Base-by-base conservation (phyloP, 2,329 filamentous ascomycete genomes). In the Talaromyces funiculosus region DNA sequence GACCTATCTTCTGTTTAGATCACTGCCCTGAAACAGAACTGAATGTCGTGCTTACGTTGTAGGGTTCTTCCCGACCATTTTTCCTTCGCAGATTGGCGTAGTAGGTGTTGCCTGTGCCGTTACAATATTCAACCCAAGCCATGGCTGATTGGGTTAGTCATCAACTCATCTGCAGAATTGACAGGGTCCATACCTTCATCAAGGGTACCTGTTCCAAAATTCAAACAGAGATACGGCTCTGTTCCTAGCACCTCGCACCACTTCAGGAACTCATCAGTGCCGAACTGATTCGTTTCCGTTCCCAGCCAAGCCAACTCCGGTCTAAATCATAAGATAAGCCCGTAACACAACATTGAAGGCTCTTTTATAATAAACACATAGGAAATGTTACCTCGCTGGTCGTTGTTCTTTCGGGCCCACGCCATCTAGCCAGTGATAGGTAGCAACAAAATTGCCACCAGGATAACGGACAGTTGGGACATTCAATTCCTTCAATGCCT, bases 101-200 rank as follows among this genome's bases (percentile, higher is more conserved):
- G 78, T 93, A 83, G 9, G 88, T 92, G 73, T 92, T 83, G 59
- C 82, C 80, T n/a, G 82, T 84, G 2, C 86, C 86, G 76, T 94
- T 94, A 79, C 90, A 94, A 78, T 94, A 94, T 71, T 94, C 90
- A 20, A 94, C 80, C 90, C 90, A 94, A 10, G 82, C 89, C 33
- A 93, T 80, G 37, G 83, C 83, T 83, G 53, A 53, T 6, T 57
- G 31, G 26, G 9, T 26, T 14, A 61, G 55, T 3, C 20, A 8
- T 12, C 24, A 26, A 35, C 5, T 10, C 18, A 24, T 24, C 4
- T 2, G 4, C 4, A 26, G 18, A 7, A 10, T 40, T 37, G 22
- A 22, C 22, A 22, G 14, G 3, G n/a, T 9, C 16, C 29, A 14
- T 60, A 82, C 80, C 80, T 78, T 83, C 81, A 61, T 81, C 79